A percentile compares a stretch with the other conserved stretches of the same genome.
Evolutionary conservation across 129 eudicot genomes (phyloP).

Genomic region (Lactuca sativa): DNA sequence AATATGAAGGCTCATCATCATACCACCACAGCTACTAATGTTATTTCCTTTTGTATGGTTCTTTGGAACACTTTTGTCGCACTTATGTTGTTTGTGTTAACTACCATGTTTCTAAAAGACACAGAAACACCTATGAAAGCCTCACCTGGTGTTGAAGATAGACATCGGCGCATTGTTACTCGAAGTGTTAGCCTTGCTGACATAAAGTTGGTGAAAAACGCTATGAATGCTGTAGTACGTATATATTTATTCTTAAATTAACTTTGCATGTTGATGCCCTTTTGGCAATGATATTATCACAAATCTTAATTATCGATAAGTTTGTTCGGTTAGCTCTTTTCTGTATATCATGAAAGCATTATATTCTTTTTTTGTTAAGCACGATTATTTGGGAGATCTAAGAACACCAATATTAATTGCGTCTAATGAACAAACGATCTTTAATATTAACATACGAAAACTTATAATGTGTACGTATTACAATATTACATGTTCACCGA

Average conservation of each 20-base stretch:
- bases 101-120: constrained; percentile 7
- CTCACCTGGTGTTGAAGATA: not conserved
- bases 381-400: too few species aligned
- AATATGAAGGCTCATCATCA: constrained; percentile 10
- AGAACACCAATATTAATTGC: too few species aligned
- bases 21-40: not conserved
- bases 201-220: constrained; percentile 9
- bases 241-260: not conserved
- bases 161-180: not conserved
- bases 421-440: too few species aligned
- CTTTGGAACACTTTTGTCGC: constrained; percentile 32
- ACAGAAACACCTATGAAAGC: constrained; percentile 5
- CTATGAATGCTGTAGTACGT: constrained; percentile 1
- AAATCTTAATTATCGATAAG: too few species aligned
- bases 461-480: too few species aligned
- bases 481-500: too few species aligned
- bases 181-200: constrained; percentile 14
- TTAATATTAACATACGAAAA: too few species aligned
- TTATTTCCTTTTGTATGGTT: not conserved
- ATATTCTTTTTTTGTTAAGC: too few species aligned
- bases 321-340: too few species aligned
- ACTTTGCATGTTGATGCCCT: too few species aligned
- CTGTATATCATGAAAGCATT: too few species aligned
- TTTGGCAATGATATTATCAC: too few species aligned
- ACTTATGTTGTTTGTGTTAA: not conserved